A percentile compares a stretch with the other conserved stretches of the same genome.
These are phyloP conservation scores for Nakazawaea ernobii DNA, from an alignment of 805 yeast species.

Conservation along the genomic window DNA sequence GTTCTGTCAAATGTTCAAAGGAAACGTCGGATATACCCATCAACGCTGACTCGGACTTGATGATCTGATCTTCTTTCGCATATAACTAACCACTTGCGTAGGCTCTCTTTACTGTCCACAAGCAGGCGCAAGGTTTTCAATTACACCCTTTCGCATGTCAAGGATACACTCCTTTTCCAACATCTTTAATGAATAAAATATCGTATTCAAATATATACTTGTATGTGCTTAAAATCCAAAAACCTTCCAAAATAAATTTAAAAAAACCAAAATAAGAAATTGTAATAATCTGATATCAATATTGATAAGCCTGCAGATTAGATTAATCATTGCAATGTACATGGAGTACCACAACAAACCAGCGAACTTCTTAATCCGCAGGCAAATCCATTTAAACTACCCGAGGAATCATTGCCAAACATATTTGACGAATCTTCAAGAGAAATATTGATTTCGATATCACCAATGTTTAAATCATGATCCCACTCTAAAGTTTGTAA, in stretches of 20 bases:
- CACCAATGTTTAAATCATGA: constrained; percentile 34
- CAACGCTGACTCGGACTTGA: no score
- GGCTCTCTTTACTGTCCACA: no score
- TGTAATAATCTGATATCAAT: constrained; percentile 14
- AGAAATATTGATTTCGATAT: constrained; percentile 17
- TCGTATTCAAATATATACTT: no score
- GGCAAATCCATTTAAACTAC: constrained; percentile 27
- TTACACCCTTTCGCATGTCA: no score
- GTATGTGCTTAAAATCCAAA: background rate
- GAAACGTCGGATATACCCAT: no score
- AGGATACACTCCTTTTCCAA: no score
- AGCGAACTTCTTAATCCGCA: constrained; percentile 20
- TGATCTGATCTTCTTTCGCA: no score
- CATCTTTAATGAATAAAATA: no score
- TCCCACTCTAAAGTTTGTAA: constrained; percentile 66
- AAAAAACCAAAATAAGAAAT: constrained; percentile 13
- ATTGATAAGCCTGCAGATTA: constrained; percentile 25
- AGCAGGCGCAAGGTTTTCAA: no score
- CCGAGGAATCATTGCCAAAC: constrained; percentile 6
- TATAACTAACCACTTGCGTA: no score
- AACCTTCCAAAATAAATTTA: constrained; percentile 8
- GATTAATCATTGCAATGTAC: constrained; percentile 11
- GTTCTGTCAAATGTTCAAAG: no score
- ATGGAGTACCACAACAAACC: constrained; percentile 8
- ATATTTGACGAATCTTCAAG: constrained; percentile 10